Evolutionary conservation across 1,284 basidiomycete genomes (phyloP).

Genomic region (Anthracocystis walkeri): DNA sequence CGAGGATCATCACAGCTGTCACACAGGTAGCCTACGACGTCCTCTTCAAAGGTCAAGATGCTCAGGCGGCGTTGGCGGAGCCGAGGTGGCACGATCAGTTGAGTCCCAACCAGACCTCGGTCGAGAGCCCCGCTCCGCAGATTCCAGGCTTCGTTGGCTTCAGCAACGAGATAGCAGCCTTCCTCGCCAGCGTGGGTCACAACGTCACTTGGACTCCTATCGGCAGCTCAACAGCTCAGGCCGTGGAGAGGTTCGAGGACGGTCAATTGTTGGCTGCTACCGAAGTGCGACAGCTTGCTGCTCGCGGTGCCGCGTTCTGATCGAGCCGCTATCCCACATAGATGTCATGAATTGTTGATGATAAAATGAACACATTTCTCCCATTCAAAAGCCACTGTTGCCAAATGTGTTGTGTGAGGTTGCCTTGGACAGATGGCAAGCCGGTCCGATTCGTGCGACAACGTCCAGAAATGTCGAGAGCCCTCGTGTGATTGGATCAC

Average conservation of each 20-base stretch:
- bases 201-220: conserved; percentile 63
- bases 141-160: conserved; percentile 67
- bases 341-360: neutral
- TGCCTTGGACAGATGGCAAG: too few species aligned
- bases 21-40: conserved; percentile 66
- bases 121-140: conserved; percentile 63
- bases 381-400: neutral
- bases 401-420: neutral
- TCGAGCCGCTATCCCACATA: neutral
- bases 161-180: conserved; percentile 69
- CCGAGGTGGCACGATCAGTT: conserved; percentile 72
- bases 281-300: conserved; percentile 61
- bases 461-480: too few species aligned
- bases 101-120: conserved; percentile 61
- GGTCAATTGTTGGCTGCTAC: conserved; percentile 51
- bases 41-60: conserved; percentile 52
- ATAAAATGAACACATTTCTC: neutral
- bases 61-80: conserved; percentile 59
- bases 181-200: conserved; percentile 65
- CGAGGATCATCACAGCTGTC: conserved; percentile 71
- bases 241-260: conserved; percentile 43
- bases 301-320: conserved; percentile 56
- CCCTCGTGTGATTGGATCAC: too few species aligned
- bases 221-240: conserved; percentile 60
- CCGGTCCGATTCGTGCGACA: too few species aligned